Percentiles rank a stretch among this genome's conserved stretches.
phyloP scores from a whole-genome alignment of 2,329 filamentous ascomycete species.

The Talaromyces sp. region DNA sequence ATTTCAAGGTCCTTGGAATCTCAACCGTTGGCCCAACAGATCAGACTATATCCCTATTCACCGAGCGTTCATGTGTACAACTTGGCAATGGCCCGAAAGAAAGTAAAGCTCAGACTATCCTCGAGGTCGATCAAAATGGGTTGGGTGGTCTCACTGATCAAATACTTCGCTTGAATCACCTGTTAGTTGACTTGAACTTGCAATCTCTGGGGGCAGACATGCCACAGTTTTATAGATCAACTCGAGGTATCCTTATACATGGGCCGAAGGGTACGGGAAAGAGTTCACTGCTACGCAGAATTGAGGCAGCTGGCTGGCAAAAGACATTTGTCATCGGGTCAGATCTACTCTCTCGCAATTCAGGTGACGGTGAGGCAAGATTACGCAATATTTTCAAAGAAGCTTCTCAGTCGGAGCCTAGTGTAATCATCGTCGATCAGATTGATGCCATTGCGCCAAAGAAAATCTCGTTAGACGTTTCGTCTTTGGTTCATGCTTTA shows the following conservation, averaged over 20 bases:
- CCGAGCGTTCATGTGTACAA: slow-evolving; percentile 30
- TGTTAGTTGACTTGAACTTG: slow-evolving; percentile 56
- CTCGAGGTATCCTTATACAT: slow-evolving; percentile 67
- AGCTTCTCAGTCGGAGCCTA: slow-evolving; percentile 66
- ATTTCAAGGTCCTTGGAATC: slow-evolving; percentile 61
- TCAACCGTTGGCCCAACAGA: slow-evolving; percentile 39
- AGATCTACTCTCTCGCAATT: slow-evolving; percentile 32
- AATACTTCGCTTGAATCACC: slow-evolving; percentile 62
- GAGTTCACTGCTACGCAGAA: slow-evolving; percentile 64
- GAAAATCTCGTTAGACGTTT: slow-evolving; percentile 43
- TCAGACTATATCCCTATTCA: slow-evolving; percentile 36
- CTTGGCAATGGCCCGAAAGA: slow-evolving; percentile 27
- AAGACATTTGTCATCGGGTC: slow-evolving; percentile 54
- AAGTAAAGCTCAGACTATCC: slow-evolving; percentile 19
- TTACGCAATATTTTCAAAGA: slow-evolving; percentile 67
- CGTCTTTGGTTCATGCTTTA: slow-evolving; percentile 39
- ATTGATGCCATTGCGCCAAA: slow-evolving; percentile 67
- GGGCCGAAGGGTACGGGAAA: slow-evolving; percentile 85
- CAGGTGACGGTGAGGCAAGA: slow-evolving; percentile 48
- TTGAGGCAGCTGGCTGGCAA: slow-evolving; percentile 67
- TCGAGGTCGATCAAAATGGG: slow-evolving; percentile 41
- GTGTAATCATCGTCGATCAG: slow-evolving; percentile 74
- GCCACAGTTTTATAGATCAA: slow-evolving; percentile 41
- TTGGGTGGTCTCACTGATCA: slow-evolving; percentile 67
- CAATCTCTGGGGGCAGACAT: slow-evolving; percentile 29